Evolutionary conservation across 768 basidiomycete species (phyloP), one percentile per base, ranked within the genome.

Genomic region (Strobilomyces dryophilus): DNA sequence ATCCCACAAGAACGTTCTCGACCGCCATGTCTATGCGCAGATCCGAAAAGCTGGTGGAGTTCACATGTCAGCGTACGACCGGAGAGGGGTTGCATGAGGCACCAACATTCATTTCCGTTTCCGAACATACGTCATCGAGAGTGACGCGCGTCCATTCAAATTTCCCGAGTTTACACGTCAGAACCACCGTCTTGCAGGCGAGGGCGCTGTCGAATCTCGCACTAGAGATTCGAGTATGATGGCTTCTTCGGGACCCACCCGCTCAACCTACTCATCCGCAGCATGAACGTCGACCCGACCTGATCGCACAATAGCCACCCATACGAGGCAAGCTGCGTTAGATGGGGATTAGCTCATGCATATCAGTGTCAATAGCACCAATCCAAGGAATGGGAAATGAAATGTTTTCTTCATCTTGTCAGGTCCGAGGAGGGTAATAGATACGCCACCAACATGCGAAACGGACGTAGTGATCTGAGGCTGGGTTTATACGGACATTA

Each of bases 91-190:
- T 34, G 4, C 39, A 31, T 14, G 18, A 31, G 37, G 18, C 20
- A 47, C 24, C 7, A 7, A 27, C 1, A 4, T 61, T 57, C 59
- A 57, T 60, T 51, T 57, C 54, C 59, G 55, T 44, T n/a, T 29
- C 42, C 43, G 35, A 56, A 10, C 20, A 56, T 29, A 42, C 48
- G 47, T 44, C 27, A 45, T 31, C 17, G 31, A 39, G 46, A 17
- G 18, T 29, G n/a, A n/a, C 24, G 26, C 26, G 45, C 24, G 11
- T 20, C 51, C 56, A 44, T 40, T 45, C 36, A 47, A n/a, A 47
- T 47, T 29, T 14, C 18, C 36, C 35, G 27, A 31, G 21, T n/a
- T 21, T 10, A 17, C 26, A 39, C 32, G 44, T 18, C 24, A 18
- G 41, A 20, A 29, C 47, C 15, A 47, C 29, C 9, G 18, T 24